A percentile compares a stretch with the other conserved stretches of the same genome.
phyloP scores from a whole-genome alignment of 1,284 basidiomycete genomes.

The Malassezia pachydermatis region DNA sequence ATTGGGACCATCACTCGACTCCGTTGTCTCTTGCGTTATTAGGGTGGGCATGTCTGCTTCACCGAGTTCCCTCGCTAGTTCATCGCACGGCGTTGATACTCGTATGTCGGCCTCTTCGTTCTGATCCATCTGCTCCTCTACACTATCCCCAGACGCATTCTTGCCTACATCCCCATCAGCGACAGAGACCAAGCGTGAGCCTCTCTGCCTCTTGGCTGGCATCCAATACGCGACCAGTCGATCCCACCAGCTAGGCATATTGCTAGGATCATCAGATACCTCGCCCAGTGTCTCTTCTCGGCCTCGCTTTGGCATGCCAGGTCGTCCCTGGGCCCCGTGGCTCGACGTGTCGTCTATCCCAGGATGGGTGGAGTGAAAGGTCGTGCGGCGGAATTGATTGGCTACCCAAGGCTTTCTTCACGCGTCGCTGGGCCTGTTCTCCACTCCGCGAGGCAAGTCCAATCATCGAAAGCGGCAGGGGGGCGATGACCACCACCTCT shows the following conservation, averaged over 20 bases:
- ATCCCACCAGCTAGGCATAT: constrained; percentile 1
- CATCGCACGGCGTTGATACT: background rate
- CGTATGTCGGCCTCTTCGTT: background rate
- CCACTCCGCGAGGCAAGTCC: background rate
- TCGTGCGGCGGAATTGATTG: too few species aligned
- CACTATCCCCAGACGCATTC: too few species aligned
- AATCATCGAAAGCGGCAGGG: too few species aligned
- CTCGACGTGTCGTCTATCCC: constrained; percentile 5
- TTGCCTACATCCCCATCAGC: too few species aligned
- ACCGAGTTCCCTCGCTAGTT: background rate
- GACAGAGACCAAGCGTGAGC: too few species aligned
- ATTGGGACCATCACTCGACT: too few species aligned
- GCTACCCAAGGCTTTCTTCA: too few species aligned
- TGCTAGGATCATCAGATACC: background rate
- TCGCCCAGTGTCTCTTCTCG: background rate
- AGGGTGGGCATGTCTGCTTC: too few species aligned
- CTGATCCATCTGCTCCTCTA: too few species aligned
- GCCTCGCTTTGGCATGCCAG: constrained; percentile 10
- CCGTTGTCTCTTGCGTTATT: too few species aligned
- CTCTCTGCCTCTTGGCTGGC: background rate
- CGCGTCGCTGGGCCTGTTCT: background rate
- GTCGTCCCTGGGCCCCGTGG: constrained; percentile 3
- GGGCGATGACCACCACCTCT: too few species aligned
- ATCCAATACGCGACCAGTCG: constrained; percentile 1
- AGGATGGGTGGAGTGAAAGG: too few species aligned